These are phyloP conservation scores for Smallanthus sonchifolius DNA, from an alignment of 129 eudicot species.

Conservation along the genomic window DNA sequence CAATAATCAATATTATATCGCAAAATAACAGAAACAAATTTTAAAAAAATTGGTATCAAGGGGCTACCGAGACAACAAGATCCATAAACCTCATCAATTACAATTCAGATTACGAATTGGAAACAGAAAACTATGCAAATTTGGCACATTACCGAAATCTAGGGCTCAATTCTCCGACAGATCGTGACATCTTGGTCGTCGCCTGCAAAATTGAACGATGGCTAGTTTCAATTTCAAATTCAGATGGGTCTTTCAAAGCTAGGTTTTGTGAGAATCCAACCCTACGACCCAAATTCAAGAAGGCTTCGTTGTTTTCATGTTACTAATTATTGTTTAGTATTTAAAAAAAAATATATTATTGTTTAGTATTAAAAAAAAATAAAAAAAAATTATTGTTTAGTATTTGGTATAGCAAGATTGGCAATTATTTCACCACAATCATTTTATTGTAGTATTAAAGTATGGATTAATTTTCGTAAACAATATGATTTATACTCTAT, in stretches of 20 bases:
- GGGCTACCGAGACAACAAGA: neutral
- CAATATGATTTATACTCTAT: too few relatives aligned
- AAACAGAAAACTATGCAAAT: neutral
- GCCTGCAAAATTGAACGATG: neutral
- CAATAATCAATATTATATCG: neutral
- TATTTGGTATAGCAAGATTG: too few relatives aligned
- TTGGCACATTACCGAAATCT: constrained; percentile 15
- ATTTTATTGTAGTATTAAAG: too few relatives aligned
- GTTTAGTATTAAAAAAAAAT: too few relatives aligned
- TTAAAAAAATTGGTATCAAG: constrained; percentile 12
- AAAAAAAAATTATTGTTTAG: too few relatives aligned
- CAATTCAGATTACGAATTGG: neutral
- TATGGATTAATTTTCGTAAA: too few relatives aligned
- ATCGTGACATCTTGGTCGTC: neutral
- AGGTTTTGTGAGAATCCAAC: constrained; percentile 39
- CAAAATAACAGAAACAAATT: neutral
- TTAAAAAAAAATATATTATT: too few relatives aligned
- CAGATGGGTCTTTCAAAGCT: constrained; percentile 15
- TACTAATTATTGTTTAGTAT: too few relatives aligned
- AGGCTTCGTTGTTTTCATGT: constrained; percentile 17
- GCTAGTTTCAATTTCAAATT: constrained; percentile 3
- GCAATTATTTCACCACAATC: too few relatives aligned
- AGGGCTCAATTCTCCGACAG: constrained; percentile 22
- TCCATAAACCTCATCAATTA: neutral
- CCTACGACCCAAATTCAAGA: constrained; percentile 19